A percentile compares a stretch with the other conserved stretches of the same genome.
Evolutionary conservation across 768 basidiomycete genomes (phyloP).

Genomic region (Boletus pseudo-olivaceus): DNA sequence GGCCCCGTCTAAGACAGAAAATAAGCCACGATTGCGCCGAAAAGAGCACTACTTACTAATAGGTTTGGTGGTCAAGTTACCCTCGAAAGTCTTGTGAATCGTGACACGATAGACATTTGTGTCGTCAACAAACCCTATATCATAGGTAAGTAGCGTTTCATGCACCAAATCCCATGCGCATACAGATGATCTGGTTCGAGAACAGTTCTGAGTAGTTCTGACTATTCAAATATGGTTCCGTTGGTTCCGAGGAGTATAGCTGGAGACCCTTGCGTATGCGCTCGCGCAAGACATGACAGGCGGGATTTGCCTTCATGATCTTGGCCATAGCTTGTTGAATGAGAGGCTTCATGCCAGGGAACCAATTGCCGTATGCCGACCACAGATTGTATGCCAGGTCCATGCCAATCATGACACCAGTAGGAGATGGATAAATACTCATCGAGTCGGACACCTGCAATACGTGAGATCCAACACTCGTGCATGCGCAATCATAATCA

Average conservation of each 20-base stretch:
- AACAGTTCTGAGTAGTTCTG: constrained; percentile 96
- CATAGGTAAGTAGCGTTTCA: constrained; percentile 6
- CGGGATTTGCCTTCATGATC: constrained; percentile 99
- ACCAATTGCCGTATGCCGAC: constrained; percentile 99
- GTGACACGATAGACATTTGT: constrained; percentile 99
- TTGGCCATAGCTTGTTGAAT: constrained; percentile 99
- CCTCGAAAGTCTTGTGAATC: constrained; percentile 99
- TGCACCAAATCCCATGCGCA: constrained; percentile 18
- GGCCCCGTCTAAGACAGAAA: constrained; percentile 61
- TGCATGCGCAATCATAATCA: background rate
- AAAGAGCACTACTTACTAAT: constrained; percentile 59
- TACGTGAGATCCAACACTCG: constrained; percentile 5
- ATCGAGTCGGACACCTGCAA: constrained; percentile 86
- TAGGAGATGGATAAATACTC: constrained; percentile 99
- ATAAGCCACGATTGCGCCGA: background rate
- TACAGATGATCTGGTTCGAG: constrained; percentile 97
- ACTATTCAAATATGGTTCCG: constrained; percentile 98
- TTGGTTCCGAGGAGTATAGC: constrained; percentile 97
- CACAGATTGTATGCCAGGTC: constrained; percentile 97
- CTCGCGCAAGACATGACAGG: constrained; percentile 94
- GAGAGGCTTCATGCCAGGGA: constrained; percentile 97
- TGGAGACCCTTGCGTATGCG: constrained; percentile 98
- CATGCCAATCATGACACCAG: constrained; percentile 98
- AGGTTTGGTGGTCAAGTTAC: constrained; percentile 98
- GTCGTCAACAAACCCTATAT: constrained; percentile 94